Percentiles rank a stretch among this genome's conserved stretches.
Evolutionary conservation across 164 flowering plant species (phyloP).

Genomic region (Platanus orientalis): DNA sequence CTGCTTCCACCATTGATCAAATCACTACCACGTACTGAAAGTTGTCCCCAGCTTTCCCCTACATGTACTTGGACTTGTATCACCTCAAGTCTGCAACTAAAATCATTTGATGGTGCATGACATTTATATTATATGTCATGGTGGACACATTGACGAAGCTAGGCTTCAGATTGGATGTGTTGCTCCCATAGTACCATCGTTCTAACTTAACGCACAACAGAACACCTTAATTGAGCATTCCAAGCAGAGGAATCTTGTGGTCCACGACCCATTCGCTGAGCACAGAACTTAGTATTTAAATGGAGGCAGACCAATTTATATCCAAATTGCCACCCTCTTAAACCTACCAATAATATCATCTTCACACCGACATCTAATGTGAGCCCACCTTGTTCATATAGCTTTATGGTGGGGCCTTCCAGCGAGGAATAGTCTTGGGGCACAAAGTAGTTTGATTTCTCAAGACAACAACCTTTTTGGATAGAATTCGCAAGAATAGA

Average conservation of each 20-base stretch:
- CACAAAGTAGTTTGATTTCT: slow-evolving; percentile 61
- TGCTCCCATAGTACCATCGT: too few species aligned
- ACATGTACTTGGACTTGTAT: too few species aligned
- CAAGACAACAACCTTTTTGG: slow-evolving; percentile 55
- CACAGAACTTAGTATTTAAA: slow-evolving; percentile 47
- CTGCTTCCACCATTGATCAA: too few species aligned
- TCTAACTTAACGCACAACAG: too few species aligned
- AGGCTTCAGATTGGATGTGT: too few species aligned
- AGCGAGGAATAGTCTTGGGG: slow-evolving; percentile 44
- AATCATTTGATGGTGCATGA: too few species aligned
- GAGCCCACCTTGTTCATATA: slow-evolving; percentile 59
- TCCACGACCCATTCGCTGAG: slow-evolving; percentile 49
- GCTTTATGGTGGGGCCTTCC: slow-evolving; percentile 54
- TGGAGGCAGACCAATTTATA: slow-evolving; percentile 70
- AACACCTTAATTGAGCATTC: too few species aligned
- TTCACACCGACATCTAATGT: slow-evolving; percentile 31
- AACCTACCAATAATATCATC: slow-evolving; percentile 48
- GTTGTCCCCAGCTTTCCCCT: too few species aligned
- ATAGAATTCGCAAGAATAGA: slow-evolving; percentile 57
- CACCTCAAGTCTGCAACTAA: too few species aligned
- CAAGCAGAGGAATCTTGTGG: slow-evolving; percentile 38
- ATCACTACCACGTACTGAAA: too few species aligned
- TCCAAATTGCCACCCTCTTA: slow-evolving; percentile 79
- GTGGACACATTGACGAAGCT: too few species aligned
- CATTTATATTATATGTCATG: too few species aligned